phyloP scores from a whole-genome alignment of 164 flowering plant species.

The Brasenia schreberi region DNA sequence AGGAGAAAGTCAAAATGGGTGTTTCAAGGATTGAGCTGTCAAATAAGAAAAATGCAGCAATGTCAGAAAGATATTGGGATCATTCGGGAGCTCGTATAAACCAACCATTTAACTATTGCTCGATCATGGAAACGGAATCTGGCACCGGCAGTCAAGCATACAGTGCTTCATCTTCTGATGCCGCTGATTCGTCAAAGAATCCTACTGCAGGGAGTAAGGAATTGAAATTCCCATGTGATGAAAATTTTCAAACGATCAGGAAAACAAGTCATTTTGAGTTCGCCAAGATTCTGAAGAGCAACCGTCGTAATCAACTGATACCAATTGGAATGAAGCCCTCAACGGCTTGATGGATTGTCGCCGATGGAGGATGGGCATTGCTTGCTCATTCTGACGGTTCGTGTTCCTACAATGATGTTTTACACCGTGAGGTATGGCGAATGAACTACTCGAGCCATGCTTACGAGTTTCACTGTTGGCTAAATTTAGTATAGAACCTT shows the following conservation, averaged over 20 bases:
- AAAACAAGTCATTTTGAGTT: constrained; percentile 27
- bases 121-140: constrained; percentile 39
- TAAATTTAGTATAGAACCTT: no score
- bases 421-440: constrained; percentile 60
- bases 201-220: constrained; percentile 10
- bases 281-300: constrained; percentile 50
- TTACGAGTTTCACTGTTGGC: no score
- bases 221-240: constrained; percentile 39
- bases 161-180: constrained; percentile 5
- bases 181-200: constrained; percentile 14
- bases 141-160: constrained; percentile 4
- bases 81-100: constrained; percentile 2
- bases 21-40: neutral
- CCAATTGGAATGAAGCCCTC: constrained; percentile 64
- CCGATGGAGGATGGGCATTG: constrained; percentile 85
- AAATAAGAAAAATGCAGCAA: neutral
- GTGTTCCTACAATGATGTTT: constrained; percentile 74
- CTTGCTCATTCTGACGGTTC: constrained; percentile 91
- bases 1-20: constrained; percentile 15
- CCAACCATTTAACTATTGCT: constrained; percentile 6
- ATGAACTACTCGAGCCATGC: neutral
- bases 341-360: constrained; percentile 95
- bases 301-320: constrained; percentile 24
- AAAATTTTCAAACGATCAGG: constrained; percentile 61
- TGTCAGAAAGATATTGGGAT: neutral